These are phyloP conservation scores for Candida sithepensis DNA, from an alignment of 805 yeast genomes.

Conservation along the genomic window DNA sequence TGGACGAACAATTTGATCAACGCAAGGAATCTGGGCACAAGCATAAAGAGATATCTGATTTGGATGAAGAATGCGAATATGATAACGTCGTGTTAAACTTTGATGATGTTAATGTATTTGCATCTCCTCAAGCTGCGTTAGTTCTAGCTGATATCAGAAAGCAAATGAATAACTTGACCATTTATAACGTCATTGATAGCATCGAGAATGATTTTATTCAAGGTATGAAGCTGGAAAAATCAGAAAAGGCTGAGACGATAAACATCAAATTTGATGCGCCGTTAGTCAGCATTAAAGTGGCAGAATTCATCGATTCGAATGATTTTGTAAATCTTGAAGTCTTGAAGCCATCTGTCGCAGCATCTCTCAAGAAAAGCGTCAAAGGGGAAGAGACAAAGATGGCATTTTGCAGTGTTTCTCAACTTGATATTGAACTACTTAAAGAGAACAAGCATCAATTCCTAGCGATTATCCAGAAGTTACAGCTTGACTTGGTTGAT, in stretches of 20 bases:
- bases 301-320: conserved; percentile 9
- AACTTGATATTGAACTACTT: conserved; percentile 10
- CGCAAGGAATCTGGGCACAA: not conserved
- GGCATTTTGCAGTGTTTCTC: conserved; percentile 7
- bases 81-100: conserved; percentile 55
- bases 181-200: conserved; percentile 55
- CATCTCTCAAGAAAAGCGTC: conserved; percentile 21
- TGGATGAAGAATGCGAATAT: conserved; percentile 44
- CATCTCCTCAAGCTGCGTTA: conserved; percentile 37
- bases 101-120: conserved; percentile 43
- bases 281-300: conserved; percentile 27
- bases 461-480: conserved; percentile 5
- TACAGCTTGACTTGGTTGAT: conserved; percentile 2
- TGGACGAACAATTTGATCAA: conserved; percentile 1
- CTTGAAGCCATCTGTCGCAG: conserved; percentile 35
- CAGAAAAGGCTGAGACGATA: conserved; percentile 29
- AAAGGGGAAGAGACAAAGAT: conserved; percentile 3
- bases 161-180: conserved; percentile 36
- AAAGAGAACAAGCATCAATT: conserved; percentile 11
- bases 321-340: conserved; percentile 31
- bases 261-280: conserved; percentile 51
- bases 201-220: conserved; percentile 59
- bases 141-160: conserved; percentile 31
- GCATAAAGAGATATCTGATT: conserved; percentile 7
- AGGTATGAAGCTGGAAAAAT: conserved; percentile 28